A percentile compares a stretch with the other conserved stretches of the same genome.
These are phyloP conservation scores for Eucalyptus guilfoylei DNA, from an alignment of 345 rosid genomes.

Conservation along the genomic window DNA sequence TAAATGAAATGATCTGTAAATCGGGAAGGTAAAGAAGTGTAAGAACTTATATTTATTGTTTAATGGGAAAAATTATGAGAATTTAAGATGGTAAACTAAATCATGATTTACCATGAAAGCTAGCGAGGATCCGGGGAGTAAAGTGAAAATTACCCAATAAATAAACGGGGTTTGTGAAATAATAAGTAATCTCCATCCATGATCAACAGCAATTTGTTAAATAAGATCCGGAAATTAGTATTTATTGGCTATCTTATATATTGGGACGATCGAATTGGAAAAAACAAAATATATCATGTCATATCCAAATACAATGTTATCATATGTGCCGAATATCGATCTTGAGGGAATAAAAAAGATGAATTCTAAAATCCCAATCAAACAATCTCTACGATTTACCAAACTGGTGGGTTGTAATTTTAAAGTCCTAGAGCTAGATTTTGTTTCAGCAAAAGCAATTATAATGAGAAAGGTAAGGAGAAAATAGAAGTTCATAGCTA, in stretches of 20 bases:
- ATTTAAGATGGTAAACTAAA: background rate
- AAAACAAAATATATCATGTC: background rate
- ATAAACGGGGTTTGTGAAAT: background rate
- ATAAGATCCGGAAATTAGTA: background rate
- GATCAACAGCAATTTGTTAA: background rate
- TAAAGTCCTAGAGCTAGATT: background rate
- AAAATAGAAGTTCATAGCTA: background rate
- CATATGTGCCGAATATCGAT: accelerated
- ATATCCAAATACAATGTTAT: background rate
- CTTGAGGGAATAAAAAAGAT: background rate
- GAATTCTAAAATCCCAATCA: background rate
- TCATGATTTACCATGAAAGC: background rate
- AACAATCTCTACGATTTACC: background rate
- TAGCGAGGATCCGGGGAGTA: background rate
- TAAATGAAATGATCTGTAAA: background rate
- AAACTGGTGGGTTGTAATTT: background rate
- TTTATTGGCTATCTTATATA: background rate
- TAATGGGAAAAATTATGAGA: background rate
- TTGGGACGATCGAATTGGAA: background rate
- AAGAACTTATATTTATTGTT: background rate
- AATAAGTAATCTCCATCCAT: background rate
- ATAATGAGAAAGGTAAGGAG: background rate
- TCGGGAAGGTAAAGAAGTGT: background rate
- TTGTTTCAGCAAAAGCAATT: background rate
- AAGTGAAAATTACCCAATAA: background rate